These are phyloP conservation scores for Glycyrrhiza uralensis DNA, from an alignment of 306 rosid genomes.

Conservation along the genomic window DNA sequence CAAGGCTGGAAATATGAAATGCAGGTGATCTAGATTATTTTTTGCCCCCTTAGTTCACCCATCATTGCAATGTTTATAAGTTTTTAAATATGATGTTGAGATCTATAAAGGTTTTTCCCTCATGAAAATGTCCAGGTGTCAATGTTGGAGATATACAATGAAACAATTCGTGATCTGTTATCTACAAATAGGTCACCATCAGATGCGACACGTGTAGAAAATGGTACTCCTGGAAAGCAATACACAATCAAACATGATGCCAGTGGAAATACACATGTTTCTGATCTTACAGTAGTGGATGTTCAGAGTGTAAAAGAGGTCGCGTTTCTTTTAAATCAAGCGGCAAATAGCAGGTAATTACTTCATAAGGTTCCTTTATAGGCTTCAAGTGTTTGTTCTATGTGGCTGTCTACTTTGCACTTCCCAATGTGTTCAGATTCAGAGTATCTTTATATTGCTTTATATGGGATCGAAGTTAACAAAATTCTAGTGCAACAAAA, in stretches of 20 bases:
- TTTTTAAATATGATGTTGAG: not conserved
- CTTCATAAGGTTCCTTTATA: constrained; percentile 15
- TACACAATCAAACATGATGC: constrained; percentile 88
- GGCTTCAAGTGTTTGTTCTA: not conserved
- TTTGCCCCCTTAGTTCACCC: not conserved
- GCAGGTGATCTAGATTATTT: constrained; percentile 64
- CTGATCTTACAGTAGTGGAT: constrained; percentile 91
- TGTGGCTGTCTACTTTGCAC: not conserved
- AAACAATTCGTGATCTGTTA: constrained; percentile 83
- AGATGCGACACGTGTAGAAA: constrained; percentile 53
- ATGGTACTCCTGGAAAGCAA: constrained; percentile 72
- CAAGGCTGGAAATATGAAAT: constrained; percentile 98
- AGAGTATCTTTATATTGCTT: not conserved
- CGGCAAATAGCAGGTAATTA: constrained; percentile 84
- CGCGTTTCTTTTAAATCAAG: constrained; percentile 76
- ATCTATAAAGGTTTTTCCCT: constrained; percentile 18
- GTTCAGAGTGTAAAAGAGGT: constrained; percentile 89
- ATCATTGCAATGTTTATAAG: not conserved
- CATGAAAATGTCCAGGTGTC: constrained; percentile 55
- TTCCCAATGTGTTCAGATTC: not conserved
- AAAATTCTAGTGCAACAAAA: not conserved
- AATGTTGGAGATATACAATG: constrained; percentile 96
- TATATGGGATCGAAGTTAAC: not conserved
- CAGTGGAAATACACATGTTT: constrained; percentile 69
- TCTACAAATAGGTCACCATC: constrained; percentile 53